Conservation (phyloP, 352 stramenopile genomes). For the Globisporangium orthogonon region DNA sequence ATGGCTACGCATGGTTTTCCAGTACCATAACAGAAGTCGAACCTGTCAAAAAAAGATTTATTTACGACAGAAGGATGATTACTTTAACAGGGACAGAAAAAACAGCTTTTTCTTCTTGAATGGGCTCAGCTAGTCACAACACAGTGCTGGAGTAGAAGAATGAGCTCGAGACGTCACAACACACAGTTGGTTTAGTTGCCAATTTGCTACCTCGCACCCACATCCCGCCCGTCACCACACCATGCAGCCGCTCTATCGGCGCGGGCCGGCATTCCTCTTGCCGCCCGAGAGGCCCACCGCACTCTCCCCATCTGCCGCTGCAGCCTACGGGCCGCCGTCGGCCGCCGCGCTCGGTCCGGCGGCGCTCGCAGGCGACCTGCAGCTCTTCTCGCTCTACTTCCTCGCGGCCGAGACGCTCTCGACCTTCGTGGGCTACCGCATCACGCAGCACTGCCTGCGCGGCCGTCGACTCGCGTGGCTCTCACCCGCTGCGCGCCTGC, state of each 20-base stretch:
- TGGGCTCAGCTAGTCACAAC: no score
- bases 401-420: slow-evolving; percentile 65
- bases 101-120: no score
- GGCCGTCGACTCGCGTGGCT: slow-evolving; percentile 62
- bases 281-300: slow-evolving; percentile 11
- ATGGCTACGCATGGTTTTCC: no score
- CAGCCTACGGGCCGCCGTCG: slow-evolving; percentile 32
- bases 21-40: no score
- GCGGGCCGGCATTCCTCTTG: slow-evolving; percentile 44
- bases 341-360: slow-evolving; percentile 17
- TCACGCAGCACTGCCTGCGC: slow-evolving; percentile 70
- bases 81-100: no score
- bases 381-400: slow-evolving; percentile 79
- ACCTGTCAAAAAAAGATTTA: no score
- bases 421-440: slow-evolving; percentile 75
- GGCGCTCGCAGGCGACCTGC: slow-evolving; percentile 22
- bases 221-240: slow-evolving; percentile 1
- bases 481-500: slow-evolving; percentile 49
- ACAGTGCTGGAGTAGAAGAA: no score
- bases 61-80: no score
- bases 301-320: slow-evolving; percentile 5
- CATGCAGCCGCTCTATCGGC: slow-evolving; percentile 49
- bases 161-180: no score
- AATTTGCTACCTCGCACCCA: slow-evolving; percentile 16
- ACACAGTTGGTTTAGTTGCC: neutral